Evolutionary conservation across 2,329 filamentous ascomycete genomes (phyloP).

Genomic region (Phoma sp.): DNA sequence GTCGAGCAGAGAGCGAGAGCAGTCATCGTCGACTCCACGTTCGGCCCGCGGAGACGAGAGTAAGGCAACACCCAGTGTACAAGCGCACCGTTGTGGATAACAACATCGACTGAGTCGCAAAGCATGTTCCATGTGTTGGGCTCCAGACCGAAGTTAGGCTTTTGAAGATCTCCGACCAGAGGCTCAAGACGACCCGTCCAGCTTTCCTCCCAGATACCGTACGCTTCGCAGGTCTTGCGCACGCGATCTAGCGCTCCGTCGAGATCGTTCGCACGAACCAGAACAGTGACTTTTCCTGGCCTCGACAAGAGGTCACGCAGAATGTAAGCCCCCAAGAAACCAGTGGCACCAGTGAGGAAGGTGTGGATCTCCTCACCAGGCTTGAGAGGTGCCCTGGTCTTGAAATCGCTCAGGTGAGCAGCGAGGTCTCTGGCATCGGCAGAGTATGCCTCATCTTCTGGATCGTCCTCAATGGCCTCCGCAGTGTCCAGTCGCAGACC

Average conservation of each 20-base stretch:
- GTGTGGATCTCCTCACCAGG: conserved; percentile 61
- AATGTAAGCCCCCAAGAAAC: conserved; percentile 85
- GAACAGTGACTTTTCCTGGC: conserved; percentile 70
- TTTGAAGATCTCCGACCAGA: conserved; percentile 75
- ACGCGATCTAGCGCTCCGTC: conserved; percentile 69
- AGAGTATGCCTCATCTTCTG: conserved; percentile 60
- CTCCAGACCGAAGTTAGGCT: conserved; percentile 75
- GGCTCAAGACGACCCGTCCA: conserved; percentile 71
- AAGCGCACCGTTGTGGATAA: conserved; percentile 73
- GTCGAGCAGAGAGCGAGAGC: conserved; percentile 75
- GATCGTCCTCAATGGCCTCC: conserved; percentile 51
- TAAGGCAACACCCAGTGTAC: conserved; percentile 87
- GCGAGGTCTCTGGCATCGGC: conserved; percentile 60
- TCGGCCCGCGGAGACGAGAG: conserved; percentile 70
- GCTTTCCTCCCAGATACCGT: conserved; percentile 76
- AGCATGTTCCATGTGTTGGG: conserved; percentile 69
- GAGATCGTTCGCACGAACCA: conserved; percentile 73
- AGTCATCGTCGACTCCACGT: conserved; percentile 83
- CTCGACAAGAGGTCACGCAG: conserved; percentile 75
- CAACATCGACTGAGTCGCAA: conserved; percentile 68
- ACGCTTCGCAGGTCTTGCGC: conserved; percentile 70
- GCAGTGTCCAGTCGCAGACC: conserved; percentile 52
- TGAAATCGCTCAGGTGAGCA: conserved; percentile 52
- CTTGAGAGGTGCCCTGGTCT: conserved; percentile 49
- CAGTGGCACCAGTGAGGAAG: conserved; percentile 87